Evolutionary conservation across 2,329 filamentous ascomycete species (phyloP).

Genomic region (Epichloe sp.): DNA sequence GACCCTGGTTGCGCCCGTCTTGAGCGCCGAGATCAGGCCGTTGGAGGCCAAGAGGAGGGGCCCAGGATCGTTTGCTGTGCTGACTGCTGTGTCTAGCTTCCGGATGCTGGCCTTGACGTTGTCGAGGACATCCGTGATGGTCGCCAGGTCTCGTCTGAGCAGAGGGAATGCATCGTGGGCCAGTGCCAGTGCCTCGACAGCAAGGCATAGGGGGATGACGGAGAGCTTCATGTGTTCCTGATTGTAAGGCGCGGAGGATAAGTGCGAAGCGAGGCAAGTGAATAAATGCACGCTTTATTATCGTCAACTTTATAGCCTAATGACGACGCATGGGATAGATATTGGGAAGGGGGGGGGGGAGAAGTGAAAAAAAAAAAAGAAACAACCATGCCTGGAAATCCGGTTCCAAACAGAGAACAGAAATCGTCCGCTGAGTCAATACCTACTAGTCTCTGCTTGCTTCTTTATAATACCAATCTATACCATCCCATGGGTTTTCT

Average conservation of each 20-base stretch:
- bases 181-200: neutral
- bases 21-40: neutral
- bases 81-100: neutral
- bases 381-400: too few relatives aligned
- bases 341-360: too few relatives aligned
- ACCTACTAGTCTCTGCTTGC: too few relatives aligned
- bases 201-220: constrained; percentile 7
- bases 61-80: neutral
- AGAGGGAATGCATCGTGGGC: neutral
- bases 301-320: too few relatives aligned
- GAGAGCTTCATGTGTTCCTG: constrained; percentile 3
- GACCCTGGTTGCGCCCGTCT: neutral
- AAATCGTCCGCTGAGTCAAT: too few relatives aligned
- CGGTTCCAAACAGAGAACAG: too few relatives aligned
- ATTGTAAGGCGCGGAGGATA: neutral
- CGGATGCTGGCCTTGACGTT: neutral
- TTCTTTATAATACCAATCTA: too few relatives aligned
- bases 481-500: too few relatives aligned
- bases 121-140: neutral
- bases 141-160: neutral
- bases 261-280: neutral
- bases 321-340: too few relatives aligned
- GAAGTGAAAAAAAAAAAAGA: too few relatives aligned
- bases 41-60: neutral
- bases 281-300: neutral